Percentiles rank a stretch among this genome's conserved stretches.
These are phyloP conservation scores for Colletotrichum brevisporum DNA, from an alignment of 2,329 filamentous ascomycete genomes.

Conservation along the genomic window DNA sequence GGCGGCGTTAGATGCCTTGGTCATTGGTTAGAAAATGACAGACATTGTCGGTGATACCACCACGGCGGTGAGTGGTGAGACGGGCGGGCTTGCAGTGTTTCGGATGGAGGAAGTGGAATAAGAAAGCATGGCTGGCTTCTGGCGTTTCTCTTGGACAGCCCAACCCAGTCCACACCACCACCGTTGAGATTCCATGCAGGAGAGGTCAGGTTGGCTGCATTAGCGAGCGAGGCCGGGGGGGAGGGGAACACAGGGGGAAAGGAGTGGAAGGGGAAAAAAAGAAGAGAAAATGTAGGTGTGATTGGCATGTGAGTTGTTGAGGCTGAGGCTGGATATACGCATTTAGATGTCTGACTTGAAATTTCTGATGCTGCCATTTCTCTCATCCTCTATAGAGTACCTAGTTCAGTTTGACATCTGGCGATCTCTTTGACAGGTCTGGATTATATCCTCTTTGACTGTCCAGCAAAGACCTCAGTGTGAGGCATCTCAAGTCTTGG, in stretches of 20 bases:
- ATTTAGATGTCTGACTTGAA: too few species aligned
- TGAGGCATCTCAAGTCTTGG: too few species aligned
- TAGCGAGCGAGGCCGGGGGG: constrained; percentile 16
- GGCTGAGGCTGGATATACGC: neutral
- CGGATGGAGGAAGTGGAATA: neutral
- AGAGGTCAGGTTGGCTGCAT: constrained; percentile 16
- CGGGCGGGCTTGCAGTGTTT: constrained; percentile 24
- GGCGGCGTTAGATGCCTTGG: neutral
- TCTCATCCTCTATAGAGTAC: too few species aligned
- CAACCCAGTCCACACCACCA: neutral
- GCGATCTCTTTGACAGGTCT: too few species aligned
- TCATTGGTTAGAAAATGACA: neutral
- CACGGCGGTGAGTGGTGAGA: constrained; percentile 24
- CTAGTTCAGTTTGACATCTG: too few species aligned
- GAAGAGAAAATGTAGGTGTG: neutral
- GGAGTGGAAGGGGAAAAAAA: too few species aligned
- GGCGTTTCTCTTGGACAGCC: neutral
- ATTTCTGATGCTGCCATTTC: too few species aligned
- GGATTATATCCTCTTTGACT: too few species aligned
- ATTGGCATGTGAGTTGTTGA: constrained; percentile 28
- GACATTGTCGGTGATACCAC: constrained; percentile 17
- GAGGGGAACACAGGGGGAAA: neutral
- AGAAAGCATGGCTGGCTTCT: constrained; percentile 9
- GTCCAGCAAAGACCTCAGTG: too few species aligned
- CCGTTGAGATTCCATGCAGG: constrained; percentile 21